Conservation (phyloP, 768 basidiomycete species). For the Lentinula boryana region DNA sequence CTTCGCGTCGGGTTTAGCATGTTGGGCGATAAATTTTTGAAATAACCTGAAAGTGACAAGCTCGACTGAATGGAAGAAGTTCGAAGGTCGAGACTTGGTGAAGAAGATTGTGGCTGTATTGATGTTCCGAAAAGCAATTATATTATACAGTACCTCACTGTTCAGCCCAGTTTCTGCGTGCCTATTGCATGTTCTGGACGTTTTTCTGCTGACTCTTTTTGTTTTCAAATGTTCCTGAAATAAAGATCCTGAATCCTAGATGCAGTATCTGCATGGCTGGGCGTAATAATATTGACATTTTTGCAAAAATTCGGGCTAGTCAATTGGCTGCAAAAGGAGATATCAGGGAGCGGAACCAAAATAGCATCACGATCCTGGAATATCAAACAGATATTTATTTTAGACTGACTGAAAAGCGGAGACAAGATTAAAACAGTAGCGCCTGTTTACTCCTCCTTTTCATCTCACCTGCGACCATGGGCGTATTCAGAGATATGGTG, state of each 20-base stretch:
- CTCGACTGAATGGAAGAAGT: neutral
- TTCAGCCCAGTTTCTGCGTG: too few species aligned
- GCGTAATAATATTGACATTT: too few species aligned
- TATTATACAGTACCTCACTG: neutral
- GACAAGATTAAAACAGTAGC: neutral
- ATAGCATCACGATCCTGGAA: neutral
- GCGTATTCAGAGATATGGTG: neutral
- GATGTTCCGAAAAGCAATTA: neutral
- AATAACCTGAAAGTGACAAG: neutral
- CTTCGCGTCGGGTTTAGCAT: too few species aligned
- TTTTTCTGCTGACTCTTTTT: too few species aligned
- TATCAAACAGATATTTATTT: neutral
- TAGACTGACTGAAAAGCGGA: neutral
- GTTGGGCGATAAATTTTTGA: too few species aligned
- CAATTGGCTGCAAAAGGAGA: neutral
- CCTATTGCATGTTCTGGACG: too few species aligned
- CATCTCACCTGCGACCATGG: neutral
- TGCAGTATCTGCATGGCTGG: too few species aligned
- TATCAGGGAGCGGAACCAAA: neutral
- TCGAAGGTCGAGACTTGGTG: neutral
- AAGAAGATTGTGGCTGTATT: neutral
- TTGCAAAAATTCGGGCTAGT: neutral
- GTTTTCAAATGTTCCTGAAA: too few species aligned
- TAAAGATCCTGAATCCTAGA: too few species aligned
- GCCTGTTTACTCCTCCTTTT: neutral